phyloP scores from a whole-genome alignment of 202 grass and related monocot genomes.

The Carex sylvatica region DNA sequence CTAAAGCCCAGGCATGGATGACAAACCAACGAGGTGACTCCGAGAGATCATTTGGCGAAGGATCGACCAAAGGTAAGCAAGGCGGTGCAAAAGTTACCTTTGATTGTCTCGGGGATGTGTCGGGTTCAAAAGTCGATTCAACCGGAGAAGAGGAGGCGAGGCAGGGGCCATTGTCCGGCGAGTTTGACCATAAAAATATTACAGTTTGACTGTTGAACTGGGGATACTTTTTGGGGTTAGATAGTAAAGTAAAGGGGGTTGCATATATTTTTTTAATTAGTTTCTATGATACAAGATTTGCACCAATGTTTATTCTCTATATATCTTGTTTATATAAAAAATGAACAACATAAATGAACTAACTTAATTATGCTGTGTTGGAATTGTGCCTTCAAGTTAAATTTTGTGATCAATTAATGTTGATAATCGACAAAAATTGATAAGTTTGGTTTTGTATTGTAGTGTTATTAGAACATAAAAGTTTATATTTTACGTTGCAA shows the following conservation, averaged over 20 bases:
- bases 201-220: neutral
- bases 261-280: slow-evolving; percentile 9
- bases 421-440: neutral
- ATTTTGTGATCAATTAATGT: neutral
- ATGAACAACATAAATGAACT: neutral
- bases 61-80: slow-evolving; percentile 10
- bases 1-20: no score
- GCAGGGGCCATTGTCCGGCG: slow-evolving; percentile 37
- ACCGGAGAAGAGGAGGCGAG: slow-evolving; percentile 44
- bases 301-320: neutral
- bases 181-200: no score
- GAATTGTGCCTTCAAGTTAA: neutral
- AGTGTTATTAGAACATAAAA: neutral
- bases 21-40: no score
- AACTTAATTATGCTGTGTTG: neutral
- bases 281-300: neutral
- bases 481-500: neutral
- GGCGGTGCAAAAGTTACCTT: slow-evolving; percentile 22
- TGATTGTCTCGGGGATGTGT: slow-evolving; percentile 49
- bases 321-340: neutral
- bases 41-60: no score
- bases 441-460: neutral
- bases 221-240: neutral
- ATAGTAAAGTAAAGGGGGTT: neutral
- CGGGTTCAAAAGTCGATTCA: slow-evolving; percentile 29